Evolutionary conservation across 768 basidiomycete genomes (phyloP).

Genomic region (Boletellus sp.): DNA sequence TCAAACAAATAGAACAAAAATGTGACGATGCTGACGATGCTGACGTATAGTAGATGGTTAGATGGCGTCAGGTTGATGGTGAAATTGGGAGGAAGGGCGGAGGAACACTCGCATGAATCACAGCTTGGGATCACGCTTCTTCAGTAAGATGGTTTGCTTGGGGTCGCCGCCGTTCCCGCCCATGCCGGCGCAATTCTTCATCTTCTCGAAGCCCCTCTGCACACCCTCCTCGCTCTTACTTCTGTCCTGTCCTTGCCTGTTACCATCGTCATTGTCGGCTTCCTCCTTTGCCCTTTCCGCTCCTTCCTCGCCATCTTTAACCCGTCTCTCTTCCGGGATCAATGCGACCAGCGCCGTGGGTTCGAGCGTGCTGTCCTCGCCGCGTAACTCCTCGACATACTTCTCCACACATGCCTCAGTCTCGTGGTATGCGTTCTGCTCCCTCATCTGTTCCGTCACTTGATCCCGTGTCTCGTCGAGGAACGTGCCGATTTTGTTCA

Average conservation of each 20-base stretch:
- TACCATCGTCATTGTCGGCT: neutral
- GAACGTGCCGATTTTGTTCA: constrained; percentile 9
- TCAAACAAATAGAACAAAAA: neutral
- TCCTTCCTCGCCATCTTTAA: constrained; percentile 5
- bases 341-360: constrained; percentile 3
- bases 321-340: constrained; percentile 9
- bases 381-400: constrained; percentile 4
- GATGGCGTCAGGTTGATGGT: neutral
- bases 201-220: constrained; percentile 8
- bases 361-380: constrained; percentile 6
- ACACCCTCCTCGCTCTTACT: constrained; percentile 8
- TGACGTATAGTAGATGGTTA: neutral
- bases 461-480: constrained; percentile 20
- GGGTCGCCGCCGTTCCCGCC: constrained; percentile 5
- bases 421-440: constrained; percentile 16
- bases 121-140: constrained; percentile 23
- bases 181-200: neutral
- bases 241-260: constrained; percentile 2
- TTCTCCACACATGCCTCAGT: constrained; percentile 8
- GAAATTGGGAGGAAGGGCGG: neutral
- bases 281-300: neutral
- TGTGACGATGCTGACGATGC: neutral
- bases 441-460: constrained; percentile 14
- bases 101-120: constrained; percentile 14
- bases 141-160: constrained; percentile 3